These are phyloP conservation scores for Wakefieldia striispora DNA, from an alignment of 768 basidiomycete species.

Conservation along the genomic window DNA sequence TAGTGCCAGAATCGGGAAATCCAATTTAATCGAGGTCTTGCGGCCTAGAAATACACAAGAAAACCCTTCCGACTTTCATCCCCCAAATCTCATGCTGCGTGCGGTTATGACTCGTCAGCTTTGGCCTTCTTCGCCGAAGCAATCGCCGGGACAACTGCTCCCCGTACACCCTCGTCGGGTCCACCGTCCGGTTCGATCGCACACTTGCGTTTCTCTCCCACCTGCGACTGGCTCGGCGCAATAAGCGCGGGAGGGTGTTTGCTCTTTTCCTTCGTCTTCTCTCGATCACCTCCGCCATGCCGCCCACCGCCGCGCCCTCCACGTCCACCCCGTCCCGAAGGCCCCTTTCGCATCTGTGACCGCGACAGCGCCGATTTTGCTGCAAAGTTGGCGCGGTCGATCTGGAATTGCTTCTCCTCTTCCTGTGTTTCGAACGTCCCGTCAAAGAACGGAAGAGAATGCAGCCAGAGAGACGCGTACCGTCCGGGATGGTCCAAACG, in stretches of 20 bases:
- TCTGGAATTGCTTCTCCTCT: conserved; percentile 68
- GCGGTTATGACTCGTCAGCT: conserved; percentile 32
- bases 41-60: neutral
- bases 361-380: conserved; percentile 48
- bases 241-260: conserved; percentile 19
- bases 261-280: conserved; percentile 12
- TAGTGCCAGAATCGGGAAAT: too few species aligned
- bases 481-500: conserved; percentile 61
- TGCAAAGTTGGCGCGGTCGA: conserved; percentile 69
- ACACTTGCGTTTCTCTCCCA: conserved; percentile 76
- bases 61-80: neutral
- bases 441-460: too few species aligned
- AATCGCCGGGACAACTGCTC: conserved; percentile 53
- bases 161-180: conserved; percentile 63
- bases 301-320: conserved; percentile 38
- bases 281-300: conserved; percentile 26
- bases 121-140: conserved; percentile 41
- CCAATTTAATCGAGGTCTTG: too few species aligned
- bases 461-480: conserved; percentile 35
- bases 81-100: neutral
- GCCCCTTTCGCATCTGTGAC: conserved; percentile 39
- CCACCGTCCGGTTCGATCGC: conserved; percentile 78
- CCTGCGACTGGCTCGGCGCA: conserved; percentile 39
- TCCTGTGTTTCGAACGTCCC: conserved; percentile 48
- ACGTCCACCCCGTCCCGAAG: conserved; percentile 42